Percentiles rank a stretch among this genome's conserved stretches.
Conservation (phyloP, 805 yeast genomes). For the Gaillardinia entomophila region DNA sequence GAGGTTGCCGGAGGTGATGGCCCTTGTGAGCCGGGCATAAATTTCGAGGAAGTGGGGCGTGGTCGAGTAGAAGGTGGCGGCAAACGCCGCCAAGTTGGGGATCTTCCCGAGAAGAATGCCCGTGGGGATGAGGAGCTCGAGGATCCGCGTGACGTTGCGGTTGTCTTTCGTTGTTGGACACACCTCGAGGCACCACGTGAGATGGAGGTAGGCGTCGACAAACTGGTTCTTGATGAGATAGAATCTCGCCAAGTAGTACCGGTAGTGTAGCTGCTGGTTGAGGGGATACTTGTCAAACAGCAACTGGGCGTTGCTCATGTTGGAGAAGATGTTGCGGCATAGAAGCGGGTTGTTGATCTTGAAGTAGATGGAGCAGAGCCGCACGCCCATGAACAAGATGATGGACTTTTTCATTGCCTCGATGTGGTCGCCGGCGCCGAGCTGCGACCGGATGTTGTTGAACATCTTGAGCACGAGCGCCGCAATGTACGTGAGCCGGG, state of each 20-base stretch:
- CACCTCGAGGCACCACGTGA: conserved; percentile 47
- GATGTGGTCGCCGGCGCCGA: conserved; percentile 31
- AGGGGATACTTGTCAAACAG: conserved; percentile 34
- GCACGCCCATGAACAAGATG: conserved; percentile 47
- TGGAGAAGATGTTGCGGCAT: conserved; percentile 58
- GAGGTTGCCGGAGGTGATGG: conserved; percentile 41
- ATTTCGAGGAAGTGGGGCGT: conserved; percentile 18
- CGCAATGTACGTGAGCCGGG: conserved; percentile 46
- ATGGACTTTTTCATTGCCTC: conserved; percentile 41
- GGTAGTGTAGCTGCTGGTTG: conserved; percentile 44
- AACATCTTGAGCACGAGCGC: conserved; percentile 51
- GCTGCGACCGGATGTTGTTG: conserved; percentile 52
- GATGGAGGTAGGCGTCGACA: conserved; percentile 42
- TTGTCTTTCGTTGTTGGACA: conserved; percentile 23
- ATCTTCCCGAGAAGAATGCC: conserved; percentile 49
- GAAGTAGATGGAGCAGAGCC: conserved; percentile 53
- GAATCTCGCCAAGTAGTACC: conserved; percentile 50
- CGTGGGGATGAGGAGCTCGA: conserved; percentile 47
- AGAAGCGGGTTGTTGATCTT: conserved; percentile 48
- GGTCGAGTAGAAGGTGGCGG: conserved; percentile 8
- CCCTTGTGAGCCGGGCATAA: conserved; percentile 32
- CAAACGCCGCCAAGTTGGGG: conserved; percentile 28
- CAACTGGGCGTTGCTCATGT: conserved; percentile 48
- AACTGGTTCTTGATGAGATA: conserved; percentile 49
- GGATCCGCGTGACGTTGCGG: conserved; percentile 34